phyloP scores from a whole-genome alignment of 768 basidiomycete species.

The Boletus rubropictus region DNA sequence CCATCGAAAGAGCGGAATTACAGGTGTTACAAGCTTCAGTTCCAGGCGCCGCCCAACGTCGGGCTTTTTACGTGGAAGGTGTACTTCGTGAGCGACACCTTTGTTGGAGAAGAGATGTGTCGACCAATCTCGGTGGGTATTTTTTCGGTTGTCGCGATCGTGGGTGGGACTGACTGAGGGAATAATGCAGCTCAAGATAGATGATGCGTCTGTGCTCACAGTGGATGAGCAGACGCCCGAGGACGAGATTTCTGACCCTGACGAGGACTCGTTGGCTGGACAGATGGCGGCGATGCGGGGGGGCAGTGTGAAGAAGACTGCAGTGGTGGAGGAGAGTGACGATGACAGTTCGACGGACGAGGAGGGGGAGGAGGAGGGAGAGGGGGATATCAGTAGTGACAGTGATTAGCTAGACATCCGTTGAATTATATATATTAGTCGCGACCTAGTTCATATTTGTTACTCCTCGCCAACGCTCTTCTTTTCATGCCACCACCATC shows the following conservation, averaged over 20 bases:
- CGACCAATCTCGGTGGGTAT: conserved; percentile 64
- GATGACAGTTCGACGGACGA: conserved; percentile 31
- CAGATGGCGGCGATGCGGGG: conserved; percentile 98
- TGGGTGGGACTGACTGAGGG: conserved; percentile 3
- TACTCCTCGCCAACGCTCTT: background rate
- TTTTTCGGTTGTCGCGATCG: background rate
- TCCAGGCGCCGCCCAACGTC: conserved; percentile 84
- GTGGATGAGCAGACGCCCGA: conserved; percentile 60
- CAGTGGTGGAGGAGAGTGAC: conserved; percentile 29
- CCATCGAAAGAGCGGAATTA: conserved; percentile 49
- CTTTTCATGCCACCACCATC: background rate
- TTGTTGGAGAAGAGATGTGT: conserved; percentile 72
- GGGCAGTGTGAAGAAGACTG: conserved; percentile 67
- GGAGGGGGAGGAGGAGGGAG: conserved; percentile 1
- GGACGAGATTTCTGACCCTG: conserved; percentile 96
- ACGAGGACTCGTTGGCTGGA: conserved; percentile 92
- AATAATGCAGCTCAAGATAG: conserved; percentile 67
- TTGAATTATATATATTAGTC: background rate
- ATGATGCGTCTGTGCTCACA: conserved; percentile 55
- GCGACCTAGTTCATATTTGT: background rate
- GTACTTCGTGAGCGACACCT: conserved; percentile 82
- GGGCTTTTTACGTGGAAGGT: conserved; percentile 89
- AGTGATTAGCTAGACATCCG: conserved; percentile 17
- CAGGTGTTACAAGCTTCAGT: conserved; percentile 84
- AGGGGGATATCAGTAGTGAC: conserved; percentile 26